Conservation (phyloP, 345 rosid species). For the Eucalyptus albens region DNA sequence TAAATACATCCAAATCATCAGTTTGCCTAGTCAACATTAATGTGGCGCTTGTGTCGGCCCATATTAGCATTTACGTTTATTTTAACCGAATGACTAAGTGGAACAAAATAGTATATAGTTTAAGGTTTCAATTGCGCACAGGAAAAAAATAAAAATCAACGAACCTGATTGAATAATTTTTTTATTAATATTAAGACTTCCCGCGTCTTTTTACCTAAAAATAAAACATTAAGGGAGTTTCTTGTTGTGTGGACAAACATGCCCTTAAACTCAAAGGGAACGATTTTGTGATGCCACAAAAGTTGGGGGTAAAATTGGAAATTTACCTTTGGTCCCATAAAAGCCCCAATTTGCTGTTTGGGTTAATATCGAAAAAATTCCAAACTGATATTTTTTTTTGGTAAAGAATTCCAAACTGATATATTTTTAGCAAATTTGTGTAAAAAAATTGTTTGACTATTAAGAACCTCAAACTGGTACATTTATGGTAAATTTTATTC, state of each 20-base stretch:
- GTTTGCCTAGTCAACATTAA: too few species aligned
- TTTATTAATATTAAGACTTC: neutral
- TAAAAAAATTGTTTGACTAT: too few species aligned
- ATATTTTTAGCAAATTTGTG: too few species aligned
- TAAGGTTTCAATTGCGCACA: neutral
- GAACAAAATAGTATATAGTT: too few species aligned
- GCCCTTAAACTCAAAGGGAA: neutral
- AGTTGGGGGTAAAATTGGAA: neutral
- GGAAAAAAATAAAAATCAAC: too few species aligned
- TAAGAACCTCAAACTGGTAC: accelerated
- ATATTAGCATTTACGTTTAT: too few species aligned
- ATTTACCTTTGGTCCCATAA: neutral
- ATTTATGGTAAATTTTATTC: too few species aligned
- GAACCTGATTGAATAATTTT: neutral
- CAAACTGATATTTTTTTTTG: accelerated
- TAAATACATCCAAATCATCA: too few species aligned
- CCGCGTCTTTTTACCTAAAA: neutral
- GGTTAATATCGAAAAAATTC: too few species aligned
- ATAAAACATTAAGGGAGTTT: neutral
- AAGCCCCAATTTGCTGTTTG: neutral
- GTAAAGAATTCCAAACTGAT: accelerated
- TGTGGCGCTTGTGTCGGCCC: too few species aligned
- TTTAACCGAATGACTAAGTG: too few species aligned
- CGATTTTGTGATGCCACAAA: neutral
- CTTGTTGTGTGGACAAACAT: neutral